Base-by-base conservation (phyloP, 2,329 filamentous ascomycete species). In the Neurospora sp. region DNA sequence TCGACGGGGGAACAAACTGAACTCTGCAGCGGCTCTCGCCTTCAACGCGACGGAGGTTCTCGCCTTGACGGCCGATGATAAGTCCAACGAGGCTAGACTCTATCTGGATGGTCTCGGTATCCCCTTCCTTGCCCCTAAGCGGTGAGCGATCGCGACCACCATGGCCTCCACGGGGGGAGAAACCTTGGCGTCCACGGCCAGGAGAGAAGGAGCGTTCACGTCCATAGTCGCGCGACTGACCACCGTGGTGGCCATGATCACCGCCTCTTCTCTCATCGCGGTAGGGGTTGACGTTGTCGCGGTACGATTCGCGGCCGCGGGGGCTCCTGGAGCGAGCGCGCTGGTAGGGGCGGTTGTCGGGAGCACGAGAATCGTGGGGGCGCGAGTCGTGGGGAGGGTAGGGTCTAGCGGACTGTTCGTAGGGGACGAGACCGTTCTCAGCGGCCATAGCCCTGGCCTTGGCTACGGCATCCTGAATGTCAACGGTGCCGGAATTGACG, bases 51-150 rank as follows among this genome's bases (percentile, higher is more conserved):
- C 93, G 86, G 62, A 97, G 83, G 75, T 96, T 97, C 81, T 97
- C 94, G 74, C 93, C 93, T 77, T 94, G 91, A 71, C 93, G 89
- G 68, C 93, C 93, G 77, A 97, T 97, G 76, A 97, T 96, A 40
- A 97, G 84, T 58, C 93, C 93, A 68, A 97, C 93, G 67, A 97
- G 85, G 76, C 89, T 92, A 28, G 92, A 93, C 78, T 97, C 93
- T 76, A 97, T 93, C 76, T 91, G 87, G 74, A 97, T 93, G 33
- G 90, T 91, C 81, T 97, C 93, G 33, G 87, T 87, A 76, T 90
- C 91, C 74, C 93, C 91, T 75, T 91, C 89, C 66, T 83, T 84
- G 81, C 67, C 85, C 83, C 43, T 89, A 90, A 66, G 91, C 93
- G 78, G 89, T 17, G 93, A 95, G 71, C 93, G 87, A 67, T 93